Percentiles rank a stretch among this genome's conserved stretches.
Conservation (phyloP, 345 rosid genomes). For the Citrus medica region DNA sequence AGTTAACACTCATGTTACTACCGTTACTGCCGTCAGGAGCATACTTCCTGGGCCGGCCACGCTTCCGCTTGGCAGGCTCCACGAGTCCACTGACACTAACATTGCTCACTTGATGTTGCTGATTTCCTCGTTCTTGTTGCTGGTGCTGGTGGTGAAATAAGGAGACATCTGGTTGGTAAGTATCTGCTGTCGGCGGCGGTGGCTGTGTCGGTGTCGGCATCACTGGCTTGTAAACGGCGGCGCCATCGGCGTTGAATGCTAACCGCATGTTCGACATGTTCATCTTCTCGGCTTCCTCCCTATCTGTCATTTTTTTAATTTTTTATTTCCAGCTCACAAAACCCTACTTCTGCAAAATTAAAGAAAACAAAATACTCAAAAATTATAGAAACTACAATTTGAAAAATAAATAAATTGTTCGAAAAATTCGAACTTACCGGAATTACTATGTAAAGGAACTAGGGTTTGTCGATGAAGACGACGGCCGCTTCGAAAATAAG, state of each 20-base stretch:
- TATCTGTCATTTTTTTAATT: constrained; percentile 1
- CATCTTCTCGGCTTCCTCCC: constrained; percentile 1
- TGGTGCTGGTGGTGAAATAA: neutral
- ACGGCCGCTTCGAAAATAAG: constrained; percentile 11
- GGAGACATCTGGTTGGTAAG: neutral
- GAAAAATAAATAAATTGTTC: neutral
- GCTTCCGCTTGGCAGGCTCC: constrained; percentile 17
- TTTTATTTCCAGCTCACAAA: neutral
- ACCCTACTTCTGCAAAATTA: constrained; percentile 6
- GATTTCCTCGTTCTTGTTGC: neutral
- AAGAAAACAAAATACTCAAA: neutral
- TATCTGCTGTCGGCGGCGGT: neutral
- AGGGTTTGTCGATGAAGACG: constrained; percentile 11
- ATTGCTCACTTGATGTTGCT: neutral
- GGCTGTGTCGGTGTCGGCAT: constrained; percentile 3
- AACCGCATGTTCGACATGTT: constrained; percentile 16
- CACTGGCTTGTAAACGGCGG: constrained; percentile 17
- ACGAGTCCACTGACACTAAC: neutral
- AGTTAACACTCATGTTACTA: constrained; percentile 4
- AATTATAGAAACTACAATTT: neutral
- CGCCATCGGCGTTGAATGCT: constrained; percentile 11
- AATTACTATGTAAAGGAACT: neutral
- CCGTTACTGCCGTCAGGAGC: neutral
- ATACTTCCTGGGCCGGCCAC: constrained; percentile 22
- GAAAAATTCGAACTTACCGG: neutral